A percentile compares a stretch with the other conserved stretches of the same genome.
These are phyloP conservation scores for Tetrapisispora namnaoensis DNA, from an alignment of 805 yeast genomes.

Conservation along the genomic window DNA sequence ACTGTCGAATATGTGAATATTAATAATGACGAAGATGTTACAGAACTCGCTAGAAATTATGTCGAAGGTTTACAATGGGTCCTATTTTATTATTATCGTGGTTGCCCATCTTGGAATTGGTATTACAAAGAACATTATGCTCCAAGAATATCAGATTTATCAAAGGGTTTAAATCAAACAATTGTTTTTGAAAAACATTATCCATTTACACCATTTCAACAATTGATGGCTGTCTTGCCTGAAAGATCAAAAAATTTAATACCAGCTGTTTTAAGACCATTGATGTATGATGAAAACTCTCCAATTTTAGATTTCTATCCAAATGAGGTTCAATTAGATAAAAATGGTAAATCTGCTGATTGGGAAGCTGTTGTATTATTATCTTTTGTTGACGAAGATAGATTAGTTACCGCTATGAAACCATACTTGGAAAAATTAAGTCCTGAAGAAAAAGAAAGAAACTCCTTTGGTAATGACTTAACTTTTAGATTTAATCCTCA, in stretches of 20 bases:
- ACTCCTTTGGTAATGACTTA: slow-evolving; percentile 62
- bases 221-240: slow-evolving; percentile 94
- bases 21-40: slow-evolving; percentile 50
- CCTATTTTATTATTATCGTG: slow-evolving; percentile 77
- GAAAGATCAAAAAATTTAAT: slow-evolving; percentile 77
- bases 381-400: slow-evolving; percentile 78
- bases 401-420: slow-evolving; percentile 62
- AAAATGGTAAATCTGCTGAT: slow-evolving; percentile 89
- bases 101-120: slow-evolving; percentile 96
- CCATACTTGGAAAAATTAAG: slow-evolving; percentile 54
- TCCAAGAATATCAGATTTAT: slow-evolving; percentile 85
- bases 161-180: slow-evolving; percentile 56
- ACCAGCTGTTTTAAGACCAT: slow-evolving; percentile 64
- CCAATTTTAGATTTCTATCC: slow-evolving; percentile 91
- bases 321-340: slow-evolving; percentile 72
- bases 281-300: slow-evolving; percentile 79
- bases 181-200: slow-evolving; percentile 56
- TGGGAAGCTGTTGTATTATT: slow-evolving; percentile 97
- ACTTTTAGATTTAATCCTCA: slow-evolving; percentile 70
- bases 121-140: slow-evolving; percentile 82
- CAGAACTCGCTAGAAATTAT: slow-evolving; percentile 66
- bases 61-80: slow-evolving; percentile 98
- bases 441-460: slow-evolving; percentile 64
- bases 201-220: slow-evolving; percentile 91
- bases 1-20: slow-evolving; percentile 1